These are phyloP conservation scores for Posidonia australis DNA, from an alignment of 106 monocot genomes.

Conservation along the genomic window DNA sequence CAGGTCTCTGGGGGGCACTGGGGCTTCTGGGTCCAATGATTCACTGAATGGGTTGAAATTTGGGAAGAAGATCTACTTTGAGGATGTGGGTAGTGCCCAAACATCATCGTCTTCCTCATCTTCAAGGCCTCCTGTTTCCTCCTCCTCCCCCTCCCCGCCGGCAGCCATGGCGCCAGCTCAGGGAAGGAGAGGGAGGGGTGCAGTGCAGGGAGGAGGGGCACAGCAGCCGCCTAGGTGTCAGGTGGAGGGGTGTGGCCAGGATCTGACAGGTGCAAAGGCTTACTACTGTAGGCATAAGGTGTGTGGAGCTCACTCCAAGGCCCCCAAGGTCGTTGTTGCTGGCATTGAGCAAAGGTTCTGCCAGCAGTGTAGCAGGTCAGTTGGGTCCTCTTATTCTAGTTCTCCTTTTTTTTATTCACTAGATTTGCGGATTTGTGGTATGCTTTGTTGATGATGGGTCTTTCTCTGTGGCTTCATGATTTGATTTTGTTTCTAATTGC, in stretches of 20 bases:
- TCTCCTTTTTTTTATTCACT: not conserved
- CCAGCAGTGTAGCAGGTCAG: conserved; percentile 23
- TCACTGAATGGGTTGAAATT: conserved; percentile 47
- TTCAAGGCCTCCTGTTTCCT: not conserved
- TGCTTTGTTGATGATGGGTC: no score
- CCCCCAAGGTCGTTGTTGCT: conserved; percentile 14
- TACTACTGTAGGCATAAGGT: conserved; percentile 27
- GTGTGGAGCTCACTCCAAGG: conserved; percentile 15
- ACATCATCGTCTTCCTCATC: not conserved
- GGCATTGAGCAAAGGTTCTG: conserved; percentile 22
- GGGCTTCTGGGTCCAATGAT: conserved; percentile 20
- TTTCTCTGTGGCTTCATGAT: no score
- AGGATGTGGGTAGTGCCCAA: conserved; percentile 27
- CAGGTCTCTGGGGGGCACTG: not conserved
- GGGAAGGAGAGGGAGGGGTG: conserved; percentile 3
- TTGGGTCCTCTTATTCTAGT: not conserved
- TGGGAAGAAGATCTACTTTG: conserved; percentile 79
- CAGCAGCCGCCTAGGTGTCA: conserved; percentile 18
- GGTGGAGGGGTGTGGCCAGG: conserved; percentile 17
- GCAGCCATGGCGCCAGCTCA: not conserved
- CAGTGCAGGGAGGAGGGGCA: not conserved
- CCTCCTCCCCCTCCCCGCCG: not conserved
- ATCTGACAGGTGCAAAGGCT: conserved; percentile 14
- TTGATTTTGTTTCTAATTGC: no score
- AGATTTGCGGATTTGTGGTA: no score